These are phyloP conservation scores for Pyrenophora tritici-repentis DNA, from an alignment of 2,329 filamentous ascomycete genomes.

Conservation along the genomic window DNA sequence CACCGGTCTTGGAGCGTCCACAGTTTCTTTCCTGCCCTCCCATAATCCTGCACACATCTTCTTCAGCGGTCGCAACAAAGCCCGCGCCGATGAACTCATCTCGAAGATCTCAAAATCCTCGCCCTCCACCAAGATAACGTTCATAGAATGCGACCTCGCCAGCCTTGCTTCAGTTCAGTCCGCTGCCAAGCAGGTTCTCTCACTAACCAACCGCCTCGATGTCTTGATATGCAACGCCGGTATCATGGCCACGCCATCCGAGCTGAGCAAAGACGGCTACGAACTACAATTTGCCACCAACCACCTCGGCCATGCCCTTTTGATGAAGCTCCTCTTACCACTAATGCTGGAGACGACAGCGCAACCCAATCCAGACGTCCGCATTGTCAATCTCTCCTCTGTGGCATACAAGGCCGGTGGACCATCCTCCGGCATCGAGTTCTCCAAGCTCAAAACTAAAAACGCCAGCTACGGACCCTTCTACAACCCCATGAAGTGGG, in stretches of 20 bases:
- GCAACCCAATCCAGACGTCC: slow-evolving; percentile 48
- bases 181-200: slow-evolving; percentile 15
- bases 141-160: slow-evolving; percentile 7
- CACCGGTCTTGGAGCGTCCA: slow-evolving; percentile 53
- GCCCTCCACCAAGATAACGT: slow-evolving; percentile 36
- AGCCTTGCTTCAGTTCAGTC: slow-evolving; percentile 7
- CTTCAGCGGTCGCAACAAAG: slow-evolving; percentile 52
- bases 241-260: slow-evolving; percentile 46
- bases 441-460: slow-evolving; percentile 16
- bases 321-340: slow-evolving; percentile 54
- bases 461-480: slow-evolving; percentile 35
- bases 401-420: slow-evolving; percentile 29
- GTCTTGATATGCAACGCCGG: slow-evolving; percentile 55
- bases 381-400: slow-evolving; percentile 52
- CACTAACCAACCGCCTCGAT: slow-evolving; percentile 49
- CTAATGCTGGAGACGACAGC: slow-evolving; percentile 49
- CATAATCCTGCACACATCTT: slow-evolving; percentile 54
- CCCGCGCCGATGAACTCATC: slow-evolving; percentile 49
- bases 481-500: slow-evolving; percentile 34
- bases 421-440: slow-evolving; percentile 39
- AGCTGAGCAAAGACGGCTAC: slow-evolving; percentile 53
- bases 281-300: slow-evolving; percentile 55
- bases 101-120: slow-evolving; percentile 49
- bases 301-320: slow-evolving; percentile 55
- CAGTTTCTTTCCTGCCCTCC: slow-evolving; percentile 50